Evolutionary conservation across 2,329 filamentous ascomycete genomes (phyloP).

Genomic region (Aspergillus spinulosporus): DNA sequence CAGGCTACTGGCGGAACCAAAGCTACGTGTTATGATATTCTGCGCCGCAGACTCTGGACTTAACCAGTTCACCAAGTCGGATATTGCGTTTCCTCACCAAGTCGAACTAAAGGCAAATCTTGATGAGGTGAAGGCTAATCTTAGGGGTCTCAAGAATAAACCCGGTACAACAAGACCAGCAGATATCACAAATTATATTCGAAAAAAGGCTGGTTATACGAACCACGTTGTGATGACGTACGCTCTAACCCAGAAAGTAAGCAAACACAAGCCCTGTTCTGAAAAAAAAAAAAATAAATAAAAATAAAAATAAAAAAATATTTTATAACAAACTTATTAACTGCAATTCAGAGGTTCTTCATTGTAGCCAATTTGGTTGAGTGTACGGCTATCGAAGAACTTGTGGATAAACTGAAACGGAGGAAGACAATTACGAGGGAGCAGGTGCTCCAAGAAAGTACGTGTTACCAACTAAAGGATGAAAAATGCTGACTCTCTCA

Average conservation of each 20-base stretch:
- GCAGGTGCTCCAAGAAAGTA: constrained; percentile 81
- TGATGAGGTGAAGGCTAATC: constrained; percentile 86
- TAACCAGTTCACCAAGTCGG: constrained; percentile 59
- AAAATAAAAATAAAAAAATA: no score
- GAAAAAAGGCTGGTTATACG: constrained; percentile 65
- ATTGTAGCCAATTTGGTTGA: constrained; percentile 75
- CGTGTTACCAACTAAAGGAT: constrained; percentile 5
- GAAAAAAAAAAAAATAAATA: no score
- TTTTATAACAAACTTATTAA: not conserved
- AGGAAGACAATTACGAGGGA: constrained; percentile 75
- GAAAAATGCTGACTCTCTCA: constrained; percentile 41
- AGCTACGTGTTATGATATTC: constrained; percentile 76
- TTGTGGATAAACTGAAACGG: constrained; percentile 66
- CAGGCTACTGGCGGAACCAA: constrained; percentile 60
- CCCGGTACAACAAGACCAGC: constrained; percentile 91
- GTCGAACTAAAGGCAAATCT: constrained; percentile 89
- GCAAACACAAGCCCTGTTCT: constrained; percentile 25
- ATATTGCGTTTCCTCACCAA: constrained; percentile 88
- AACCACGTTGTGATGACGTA: constrained; percentile 88
- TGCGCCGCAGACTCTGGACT: constrained; percentile 66
- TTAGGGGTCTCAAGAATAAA: constrained; percentile 93
- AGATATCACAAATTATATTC: constrained; percentile 78
- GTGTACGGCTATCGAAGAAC: constrained; percentile 67
- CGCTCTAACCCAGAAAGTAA: constrained; percentile 83
- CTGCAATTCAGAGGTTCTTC: constrained; percentile 64